A percentile compares a stretch with the other conserved stretches of the same genome.
Conservation (phyloP, 2,329 filamentous ascomycete genomes). For the Xylaria sp. region DNA sequence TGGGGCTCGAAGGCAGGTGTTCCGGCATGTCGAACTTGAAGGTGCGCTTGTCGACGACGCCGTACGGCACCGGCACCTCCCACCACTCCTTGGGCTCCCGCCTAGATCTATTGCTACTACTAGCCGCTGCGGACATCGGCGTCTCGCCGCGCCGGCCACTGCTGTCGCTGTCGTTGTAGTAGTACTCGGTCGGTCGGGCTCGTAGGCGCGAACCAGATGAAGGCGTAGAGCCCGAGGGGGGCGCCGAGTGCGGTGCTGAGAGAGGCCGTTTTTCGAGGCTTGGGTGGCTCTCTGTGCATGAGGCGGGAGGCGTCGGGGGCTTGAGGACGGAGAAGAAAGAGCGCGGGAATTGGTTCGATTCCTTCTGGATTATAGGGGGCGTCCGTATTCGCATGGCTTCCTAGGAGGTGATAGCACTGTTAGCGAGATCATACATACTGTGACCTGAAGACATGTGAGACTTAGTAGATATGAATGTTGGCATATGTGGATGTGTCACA, state of each 20-base stretch:
- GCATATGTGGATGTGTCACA: background rate
- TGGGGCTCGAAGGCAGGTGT: slow-evolving; percentile 62
- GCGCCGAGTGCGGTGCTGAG: background rate
- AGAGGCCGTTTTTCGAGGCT: background rate
- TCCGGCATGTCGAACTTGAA: slow-evolving; percentile 64
- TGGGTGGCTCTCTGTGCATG: slow-evolving; percentile 20
- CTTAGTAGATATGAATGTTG: too few species aligned
- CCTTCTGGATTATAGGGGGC: slow-evolving; percentile 56
- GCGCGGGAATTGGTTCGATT: slow-evolving; percentile 51
- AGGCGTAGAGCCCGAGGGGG: too few species aligned
- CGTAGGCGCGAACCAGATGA: background rate
- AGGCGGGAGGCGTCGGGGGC: slow-evolving; percentile 39
- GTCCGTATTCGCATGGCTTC: slow-evolving; percentile 62
- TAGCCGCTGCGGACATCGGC: background rate
- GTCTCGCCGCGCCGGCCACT: background rate
- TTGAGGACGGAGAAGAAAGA: slow-evolving; percentile 58
- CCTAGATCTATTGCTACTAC: background rate
- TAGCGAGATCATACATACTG: background rate
- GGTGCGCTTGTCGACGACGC: slow-evolving; percentile 32
- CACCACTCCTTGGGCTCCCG: slow-evolving; percentile 47
- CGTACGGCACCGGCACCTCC: slow-evolving; percentile 46
- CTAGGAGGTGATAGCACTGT: slow-evolving; percentile 46
- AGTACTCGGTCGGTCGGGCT: background rate
- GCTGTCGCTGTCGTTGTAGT: slow-evolving; percentile 1
- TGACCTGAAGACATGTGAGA: too few species aligned